These are phyloP conservation scores for Phytophthora parvispora DNA, from an alignment of 352 stramenopile species.

Conservation along the genomic window DNA sequence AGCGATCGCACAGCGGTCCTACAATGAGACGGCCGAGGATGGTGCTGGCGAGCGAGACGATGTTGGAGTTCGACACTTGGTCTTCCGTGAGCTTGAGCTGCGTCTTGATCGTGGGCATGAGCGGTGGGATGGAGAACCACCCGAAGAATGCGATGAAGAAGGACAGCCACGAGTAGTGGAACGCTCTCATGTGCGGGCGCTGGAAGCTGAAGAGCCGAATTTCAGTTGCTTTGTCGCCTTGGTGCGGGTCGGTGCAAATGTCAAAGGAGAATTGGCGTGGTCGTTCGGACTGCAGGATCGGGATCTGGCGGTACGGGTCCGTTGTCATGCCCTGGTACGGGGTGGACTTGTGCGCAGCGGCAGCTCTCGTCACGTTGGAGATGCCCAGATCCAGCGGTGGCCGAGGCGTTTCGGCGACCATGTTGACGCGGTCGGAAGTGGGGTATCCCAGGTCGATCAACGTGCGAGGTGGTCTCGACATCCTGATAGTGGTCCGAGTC, in stretches of 20 bases:
- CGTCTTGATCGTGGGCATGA: conserved; percentile 32
- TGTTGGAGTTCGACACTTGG: conserved; percentile 93
- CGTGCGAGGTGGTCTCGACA: too few species aligned
- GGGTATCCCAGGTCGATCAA: too few species aligned
- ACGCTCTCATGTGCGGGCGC: conserved; percentile 60
- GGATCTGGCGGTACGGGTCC: too few species aligned
- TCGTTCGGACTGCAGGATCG: too few species aligned
- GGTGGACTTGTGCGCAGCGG: too few species aligned
- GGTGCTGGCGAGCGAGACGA: conserved; percentile 87
- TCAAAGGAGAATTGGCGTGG: too few species aligned
- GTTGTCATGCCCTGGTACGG: too few species aligned
- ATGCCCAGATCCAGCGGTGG: too few species aligned
- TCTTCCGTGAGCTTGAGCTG: conserved; percentile 72
- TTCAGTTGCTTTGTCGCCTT: conserved; percentile 35
- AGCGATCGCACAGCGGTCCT: conserved; percentile 94
- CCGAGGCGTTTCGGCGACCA: too few species aligned
- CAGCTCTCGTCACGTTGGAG: too few species aligned
- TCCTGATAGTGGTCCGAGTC: too few species aligned
- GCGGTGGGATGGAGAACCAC: conserved; percentile 90
- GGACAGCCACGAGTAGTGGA: conserved; percentile 93
- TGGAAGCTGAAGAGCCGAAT: conserved; percentile 34
- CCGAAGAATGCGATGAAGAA: conserved; percentile 97
- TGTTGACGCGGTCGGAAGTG: too few species aligned
- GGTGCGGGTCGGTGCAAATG: conserved; percentile 27
- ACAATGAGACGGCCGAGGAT: conserved; percentile 93